Base-by-base conservation (phyloP, 805 yeast genomes). In the Kluyveromyces starmeri region DNA sequence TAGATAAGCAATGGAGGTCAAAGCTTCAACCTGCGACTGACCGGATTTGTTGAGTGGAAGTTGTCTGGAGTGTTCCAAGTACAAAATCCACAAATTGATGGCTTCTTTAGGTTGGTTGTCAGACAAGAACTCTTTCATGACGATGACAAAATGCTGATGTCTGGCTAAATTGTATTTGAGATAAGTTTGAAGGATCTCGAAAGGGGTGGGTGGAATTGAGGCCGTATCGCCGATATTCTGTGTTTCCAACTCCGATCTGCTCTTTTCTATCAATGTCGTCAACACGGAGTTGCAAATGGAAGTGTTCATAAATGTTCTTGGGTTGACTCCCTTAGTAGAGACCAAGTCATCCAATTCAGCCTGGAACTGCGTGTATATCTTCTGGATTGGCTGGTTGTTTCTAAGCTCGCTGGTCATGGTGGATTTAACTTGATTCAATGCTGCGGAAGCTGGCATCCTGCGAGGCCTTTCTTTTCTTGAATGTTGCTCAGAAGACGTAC, bases 51-150 rank as follows among this genome's bases (percentile, higher is more conserved):
- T 30, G 9, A 30, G 7, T 9, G 33, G 33, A 12, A 30, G 14
- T 11, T 20, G 10, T 12, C 13, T 20, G 8, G 33, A 20, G 33
- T 20, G 36, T 21, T 50, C 50, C 23, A 55, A 36, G 35, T 45
- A 55, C 28, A 46, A 53, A 4, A 55, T 48, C 59, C 59, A 55
- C n/a, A 54, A 37, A 3, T 52, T 51, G 35, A 55, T 42, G 2
- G 46, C 57, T 32, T 54, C 59, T 31, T 53, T 49, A 8, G 46
- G 45, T 17, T 36, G 33, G 6, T 39, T 43, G 5, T 44, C 28
- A 2, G 17, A n/a, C 12, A 55, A 22, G 15, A 48, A 42, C 21
- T 48, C 30, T 28, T 41, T 43, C 40, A 53, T 39, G 1, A 55
- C 48, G 4, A 48, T 37, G 18, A 42, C 44, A 25, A 54, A 55